These are phyloP conservation scores for Zygosaccharomyces pseudorouxii DNA, from an alignment of 805 yeast species.

Conservation along the genomic window DNA sequence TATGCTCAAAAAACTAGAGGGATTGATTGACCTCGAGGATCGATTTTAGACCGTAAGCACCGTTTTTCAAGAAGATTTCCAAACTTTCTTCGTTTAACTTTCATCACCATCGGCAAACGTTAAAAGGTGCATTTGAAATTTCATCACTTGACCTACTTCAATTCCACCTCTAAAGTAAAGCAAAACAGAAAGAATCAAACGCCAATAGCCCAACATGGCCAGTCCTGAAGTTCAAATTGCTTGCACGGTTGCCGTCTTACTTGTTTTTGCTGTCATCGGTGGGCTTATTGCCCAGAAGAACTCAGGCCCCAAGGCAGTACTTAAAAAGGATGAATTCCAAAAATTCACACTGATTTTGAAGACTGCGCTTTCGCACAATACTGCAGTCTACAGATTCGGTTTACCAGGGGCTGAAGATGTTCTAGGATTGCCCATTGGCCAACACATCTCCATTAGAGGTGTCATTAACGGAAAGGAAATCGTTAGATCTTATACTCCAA, in stretches of 20 bases:
- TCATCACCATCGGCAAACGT: background rate
- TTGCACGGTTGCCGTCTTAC: slow-evolving; percentile 16
- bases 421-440: slow-evolving; percentile 90
- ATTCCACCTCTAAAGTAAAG: background rate
- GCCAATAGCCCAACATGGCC: background rate
- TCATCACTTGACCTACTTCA: background rate
- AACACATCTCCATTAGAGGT: slow-evolving; percentile 81
- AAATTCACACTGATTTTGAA: slow-evolving; percentile 78
- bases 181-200: background rate
- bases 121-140: background rate
- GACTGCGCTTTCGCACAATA: slow-evolving; percentile 70
- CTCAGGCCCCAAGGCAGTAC: slow-evolving; percentile 38
- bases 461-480: slow-evolving; percentile 72
- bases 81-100: background rate
- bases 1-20: slow-evolving; percentile 11
- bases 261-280: slow-evolving; percentile 10
- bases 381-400: slow-evolving; percentile 78
- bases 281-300: slow-evolving; percentile 35
- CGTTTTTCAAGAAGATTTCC: background rate
- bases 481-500: slow-evolving; percentile 86
- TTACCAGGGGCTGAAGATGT: slow-evolving; percentile 69
- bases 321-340: slow-evolving; percentile 63
- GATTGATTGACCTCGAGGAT: background rate
- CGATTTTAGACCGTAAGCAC: slow-evolving; percentile 1
- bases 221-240: slow-evolving; percentile 5